A percentile compares a stretch with the other conserved stretches of the same genome.
Conservation (phyloP, 768 basidiomycete genomes). For the Panus rudis region DNA sequence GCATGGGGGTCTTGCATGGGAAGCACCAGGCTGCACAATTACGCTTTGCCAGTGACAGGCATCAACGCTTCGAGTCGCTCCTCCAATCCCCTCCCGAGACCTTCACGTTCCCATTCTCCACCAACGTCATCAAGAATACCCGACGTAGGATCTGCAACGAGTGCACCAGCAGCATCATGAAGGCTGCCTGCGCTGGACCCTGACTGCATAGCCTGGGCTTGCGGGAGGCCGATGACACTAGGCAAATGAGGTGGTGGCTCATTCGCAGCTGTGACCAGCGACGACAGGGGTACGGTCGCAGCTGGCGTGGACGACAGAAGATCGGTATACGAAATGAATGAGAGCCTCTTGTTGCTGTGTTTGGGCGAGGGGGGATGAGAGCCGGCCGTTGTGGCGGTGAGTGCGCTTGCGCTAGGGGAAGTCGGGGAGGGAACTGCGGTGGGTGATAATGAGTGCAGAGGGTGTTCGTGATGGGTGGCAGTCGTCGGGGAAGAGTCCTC, state of each 20-base stretch:
- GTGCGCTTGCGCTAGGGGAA: conserved; percentile 8
- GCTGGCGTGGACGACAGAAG: conserved; percentile 73
- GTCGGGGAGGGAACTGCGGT: conserved; percentile 7
- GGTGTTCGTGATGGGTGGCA: conserved; percentile 26
- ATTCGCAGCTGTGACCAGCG: conserved; percentile 55
- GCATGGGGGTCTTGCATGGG: no score
- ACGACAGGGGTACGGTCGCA: conserved; percentile 61
- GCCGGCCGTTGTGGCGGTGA: conserved; percentile 8
- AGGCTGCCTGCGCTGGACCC: conserved; percentile 25
- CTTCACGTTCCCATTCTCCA: conserved; percentile 86
- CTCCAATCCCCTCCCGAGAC: conserved; percentile 74
- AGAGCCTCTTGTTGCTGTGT: conserved; percentile 58
- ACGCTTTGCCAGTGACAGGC: conserved; percentile 10
- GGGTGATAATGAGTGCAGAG: conserved; percentile 22
- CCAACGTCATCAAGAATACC: conserved; percentile 54
- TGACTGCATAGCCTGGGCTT: conserved; percentile 18
- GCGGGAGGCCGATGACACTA: conserved; percentile 41
- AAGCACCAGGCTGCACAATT: no score
- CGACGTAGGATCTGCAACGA: conserved; percentile 10
- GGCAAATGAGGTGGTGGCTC: conserved; percentile 74
- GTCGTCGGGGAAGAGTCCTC: conserved; percentile 33
- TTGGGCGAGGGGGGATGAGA: conserved; percentile 40
- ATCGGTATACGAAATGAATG: conserved; percentile 86
- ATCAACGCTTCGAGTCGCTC: conserved; percentile 67
- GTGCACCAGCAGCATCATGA: conserved; percentile 6